A percentile compares a stretch with the other conserved stretches of the same genome.
Evolutionary conservation across 2,329 filamentous ascomycete species (phyloP).

Genomic region (Pseudogymnoascus sp.): DNA sequence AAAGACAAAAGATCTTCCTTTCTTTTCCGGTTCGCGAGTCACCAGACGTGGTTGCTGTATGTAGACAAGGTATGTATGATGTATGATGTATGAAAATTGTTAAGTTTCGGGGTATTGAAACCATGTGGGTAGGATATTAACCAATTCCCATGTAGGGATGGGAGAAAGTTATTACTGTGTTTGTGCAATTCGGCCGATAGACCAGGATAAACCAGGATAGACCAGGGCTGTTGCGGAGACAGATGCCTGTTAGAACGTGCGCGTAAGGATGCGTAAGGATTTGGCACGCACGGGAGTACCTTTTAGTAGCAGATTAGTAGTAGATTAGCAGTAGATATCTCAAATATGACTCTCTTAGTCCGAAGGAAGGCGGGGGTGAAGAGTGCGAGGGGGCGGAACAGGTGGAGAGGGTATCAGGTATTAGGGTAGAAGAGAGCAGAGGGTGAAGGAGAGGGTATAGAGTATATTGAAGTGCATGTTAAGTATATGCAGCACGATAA

Average conservation of each 20-base stretch:
- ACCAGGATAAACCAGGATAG: not conserved
- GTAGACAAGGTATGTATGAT: not conserved
- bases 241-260: not conserved
- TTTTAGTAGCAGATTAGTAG: no score
- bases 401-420: not conserved
- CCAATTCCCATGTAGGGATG: not conserved
- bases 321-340: not conserved
- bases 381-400: not conserved
- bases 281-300: not conserved
- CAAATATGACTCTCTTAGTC: not conserved
- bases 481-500: not conserved
- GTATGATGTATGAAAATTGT: conserved; percentile 2
- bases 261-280: not conserved
- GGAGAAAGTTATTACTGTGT: not conserved
- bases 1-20: not conserved
- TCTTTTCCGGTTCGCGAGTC: not conserved
- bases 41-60: not conserved
- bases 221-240: not conserved
- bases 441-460: not conserved
- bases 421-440: not conserved
- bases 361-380: not conserved
- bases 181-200: not conserved
- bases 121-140: not conserved
- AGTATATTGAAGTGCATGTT: not conserved
- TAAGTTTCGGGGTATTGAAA: not conserved